Base-by-base conservation (phyloP, 2,329 filamentous ascomycete genomes). In the Penicillium sp. region DNA sequence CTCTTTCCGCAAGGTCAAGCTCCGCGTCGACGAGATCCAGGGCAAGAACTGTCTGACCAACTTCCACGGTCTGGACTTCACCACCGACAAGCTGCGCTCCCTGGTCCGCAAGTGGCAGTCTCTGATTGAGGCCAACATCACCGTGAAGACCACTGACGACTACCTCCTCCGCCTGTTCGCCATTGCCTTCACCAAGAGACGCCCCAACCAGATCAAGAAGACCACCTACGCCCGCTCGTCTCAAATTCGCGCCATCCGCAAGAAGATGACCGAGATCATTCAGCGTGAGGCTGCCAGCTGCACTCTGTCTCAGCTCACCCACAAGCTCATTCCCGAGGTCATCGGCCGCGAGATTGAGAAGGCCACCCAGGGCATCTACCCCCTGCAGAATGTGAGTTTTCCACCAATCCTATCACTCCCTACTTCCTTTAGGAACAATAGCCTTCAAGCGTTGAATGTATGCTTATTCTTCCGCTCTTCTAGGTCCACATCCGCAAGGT, bases 1-100 rank as follows among this genome's bases (percentile, higher is more conserved):
- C 77, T 84, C 93, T 54, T 98, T 97, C 88, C 91, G 93, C 80
- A 98, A 98, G 84, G 82, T 98, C 74, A 95, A 95, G 83, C 90
- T 98, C 73, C 85, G 93, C 63, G 88, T 97, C 68, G 93, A 98
- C 72, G 93, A 98, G 80, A 85, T 98, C 59, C 93, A 98, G 81
- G 93, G 93, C 82, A 96, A 96, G 85, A 97, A 95, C 86, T 97
- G 93, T 81, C 80, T 98, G 76, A 97, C 93, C 82, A 96, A 96
- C 85, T 98, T 98, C 87, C 90, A 98, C 85, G 93, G 93, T 66
- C 85, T 98, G 74, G 93, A 98, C 80, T 97, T 98, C 86, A 98
- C 93, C 73, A 96, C 93, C 66, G 93, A 98, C 85, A 98, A 98
- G 84, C 86, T 98, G 68, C 88, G 93, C 73, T 97, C 93, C 58